Conservation (phyloP, 345 rosid genomes). For the Pugionium cornutum region DNA sequence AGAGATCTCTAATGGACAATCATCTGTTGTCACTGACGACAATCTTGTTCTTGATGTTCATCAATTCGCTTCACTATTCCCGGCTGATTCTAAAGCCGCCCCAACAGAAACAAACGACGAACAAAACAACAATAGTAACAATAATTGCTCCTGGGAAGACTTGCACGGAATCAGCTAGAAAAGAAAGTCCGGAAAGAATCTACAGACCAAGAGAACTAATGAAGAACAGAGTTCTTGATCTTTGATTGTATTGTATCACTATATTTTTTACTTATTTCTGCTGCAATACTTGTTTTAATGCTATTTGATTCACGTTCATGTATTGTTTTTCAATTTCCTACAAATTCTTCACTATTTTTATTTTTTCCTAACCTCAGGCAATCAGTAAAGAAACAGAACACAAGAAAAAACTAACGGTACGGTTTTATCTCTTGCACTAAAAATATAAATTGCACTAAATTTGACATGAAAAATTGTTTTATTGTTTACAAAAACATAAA, state of each 20-base stretch:
- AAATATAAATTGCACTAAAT: neutral
- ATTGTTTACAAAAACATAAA: too few species aligned
- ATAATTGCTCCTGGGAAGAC: constrained; percentile 51
- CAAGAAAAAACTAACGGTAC: too few species aligned
- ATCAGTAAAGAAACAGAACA: neutral
- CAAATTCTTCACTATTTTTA: neutral
- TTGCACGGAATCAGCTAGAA: constrained; percentile 51
- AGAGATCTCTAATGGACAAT: constrained; percentile 58
- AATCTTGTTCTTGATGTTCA: constrained; percentile 61
- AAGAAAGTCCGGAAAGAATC: neutral
- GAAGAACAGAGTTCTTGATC: constrained; percentile 17
- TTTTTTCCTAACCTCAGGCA: neutral
- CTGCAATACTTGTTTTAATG: constrained; percentile 3
- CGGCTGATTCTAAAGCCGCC: constrained; percentile 40
- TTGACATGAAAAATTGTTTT: neutral
- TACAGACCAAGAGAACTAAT: constrained; percentile 12
- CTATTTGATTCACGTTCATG: constrained; percentile 24
- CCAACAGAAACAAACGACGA: constrained; percentile 20
- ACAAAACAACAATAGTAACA: constrained; percentile 34
- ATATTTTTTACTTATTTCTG: constrained; percentile 8
- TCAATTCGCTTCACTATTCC: constrained; percentile 57
- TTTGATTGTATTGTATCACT: constrained; percentile 24
- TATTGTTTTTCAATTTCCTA: constrained; percentile 12
- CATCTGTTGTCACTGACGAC: constrained; percentile 57
- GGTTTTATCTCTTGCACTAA: neutral